Conservation (phyloP, 2,329 filamentous ascomycete species). For the Byssothecium circinans region DNA sequence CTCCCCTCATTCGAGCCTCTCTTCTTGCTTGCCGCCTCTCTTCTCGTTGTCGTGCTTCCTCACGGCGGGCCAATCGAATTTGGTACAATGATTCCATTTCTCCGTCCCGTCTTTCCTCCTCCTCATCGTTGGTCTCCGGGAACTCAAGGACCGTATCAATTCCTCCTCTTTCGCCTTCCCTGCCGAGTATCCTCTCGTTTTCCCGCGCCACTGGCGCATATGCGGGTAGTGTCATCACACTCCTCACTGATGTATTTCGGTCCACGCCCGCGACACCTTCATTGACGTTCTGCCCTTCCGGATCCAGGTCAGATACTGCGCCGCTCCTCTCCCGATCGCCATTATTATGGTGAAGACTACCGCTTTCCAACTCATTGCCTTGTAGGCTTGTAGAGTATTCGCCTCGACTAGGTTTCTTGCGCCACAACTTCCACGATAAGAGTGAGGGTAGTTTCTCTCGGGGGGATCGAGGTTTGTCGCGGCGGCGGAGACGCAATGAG, state of each 20-base stretch:
- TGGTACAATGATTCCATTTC: slow-evolving; percentile 95
- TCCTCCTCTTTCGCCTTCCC: slow-evolving; percentile 87
- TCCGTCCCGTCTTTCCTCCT: slow-evolving; percentile 76
- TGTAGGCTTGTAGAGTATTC: slow-evolving; percentile 40
- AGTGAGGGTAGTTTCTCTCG: slow-evolving; percentile 34
- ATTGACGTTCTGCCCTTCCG: slow-evolving; percentile 29
- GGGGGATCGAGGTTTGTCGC: slow-evolving; percentile 14
- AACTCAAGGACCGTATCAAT: slow-evolving; percentile 89
- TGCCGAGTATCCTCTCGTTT: slow-evolving; percentile 78
- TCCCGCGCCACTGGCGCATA: slow-evolving; percentile 75
- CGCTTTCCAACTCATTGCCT: slow-evolving; percentile 32
- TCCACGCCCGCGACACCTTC: slow-evolving; percentile 58
- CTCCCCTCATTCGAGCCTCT: slow-evolving; percentile 72
- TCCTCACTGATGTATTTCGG: slow-evolving; percentile 82
- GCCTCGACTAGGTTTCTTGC: slow-evolving; percentile 29
- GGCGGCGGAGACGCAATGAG: slow-evolving; percentile 27
- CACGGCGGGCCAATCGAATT: slow-evolving; percentile 75
- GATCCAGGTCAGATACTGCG: slow-evolving; percentile 19
- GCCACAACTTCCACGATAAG: slow-evolving; percentile 34
- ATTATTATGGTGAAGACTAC: slow-evolving; percentile 15
- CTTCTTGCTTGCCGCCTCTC: slow-evolving; percentile 68
- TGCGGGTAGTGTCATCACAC: slow-evolving; percentile 89
- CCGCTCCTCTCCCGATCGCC: slow-evolving; percentile 35
- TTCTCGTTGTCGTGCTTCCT: slow-evolving; percentile 76
- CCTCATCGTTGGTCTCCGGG: slow-evolving; percentile 76